phyloP scores from a whole-genome alignment of 2,329 filamentous ascomycete species.

The Fusarium aywerte region DNA sequence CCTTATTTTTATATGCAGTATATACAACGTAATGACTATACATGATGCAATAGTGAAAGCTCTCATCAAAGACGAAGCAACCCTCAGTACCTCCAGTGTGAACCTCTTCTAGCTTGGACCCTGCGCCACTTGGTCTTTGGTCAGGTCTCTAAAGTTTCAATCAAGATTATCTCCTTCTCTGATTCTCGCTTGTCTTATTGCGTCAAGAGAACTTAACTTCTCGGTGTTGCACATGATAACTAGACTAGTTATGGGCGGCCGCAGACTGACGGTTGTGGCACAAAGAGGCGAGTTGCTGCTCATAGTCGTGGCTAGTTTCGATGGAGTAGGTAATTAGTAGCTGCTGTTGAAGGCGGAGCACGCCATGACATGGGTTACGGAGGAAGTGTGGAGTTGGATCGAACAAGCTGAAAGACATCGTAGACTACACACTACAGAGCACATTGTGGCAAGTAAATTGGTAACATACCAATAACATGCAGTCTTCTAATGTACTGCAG shows the following conservation, averaged over 20 bases:
- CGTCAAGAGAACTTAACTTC: background rate
- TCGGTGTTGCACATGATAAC: constrained; percentile 30
- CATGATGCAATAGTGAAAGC: constrained; percentile 39
- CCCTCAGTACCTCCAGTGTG: constrained; percentile 2
- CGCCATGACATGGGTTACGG: constrained; percentile 4
- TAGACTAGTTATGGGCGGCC: constrained; percentile 5
- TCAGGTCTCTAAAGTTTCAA: constrained; percentile 30
- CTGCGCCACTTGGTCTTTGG: constrained; percentile 23
- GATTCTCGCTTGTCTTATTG: background rate
- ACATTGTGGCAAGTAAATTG: background rate
- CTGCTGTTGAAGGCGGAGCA: constrained; percentile 29
- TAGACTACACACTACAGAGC: background rate
- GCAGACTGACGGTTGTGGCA: constrained; percentile 30
- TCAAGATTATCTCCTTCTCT: constrained; percentile 1
- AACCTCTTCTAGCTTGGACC: constrained; percentile 16
- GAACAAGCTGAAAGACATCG: constrained; percentile 42
- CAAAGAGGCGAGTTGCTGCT: constrained; percentile 35
- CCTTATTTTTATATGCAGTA: constrained; percentile 3
- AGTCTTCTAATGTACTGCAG: background rate
- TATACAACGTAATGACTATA: too few relatives aligned
- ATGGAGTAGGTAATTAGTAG: constrained; percentile 6
- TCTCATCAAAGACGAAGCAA: constrained; percentile 1
- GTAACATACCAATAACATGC: background rate
- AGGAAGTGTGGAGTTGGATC: constrained; percentile 40
- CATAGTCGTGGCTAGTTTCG: constrained; percentile 7